A percentile compares a stretch with the other conserved stretches of the same genome.
These are phyloP conservation scores for Tylopilus balloui DNA, from an alignment of 768 basidiomycete species.

Conservation along the genomic window DNA sequence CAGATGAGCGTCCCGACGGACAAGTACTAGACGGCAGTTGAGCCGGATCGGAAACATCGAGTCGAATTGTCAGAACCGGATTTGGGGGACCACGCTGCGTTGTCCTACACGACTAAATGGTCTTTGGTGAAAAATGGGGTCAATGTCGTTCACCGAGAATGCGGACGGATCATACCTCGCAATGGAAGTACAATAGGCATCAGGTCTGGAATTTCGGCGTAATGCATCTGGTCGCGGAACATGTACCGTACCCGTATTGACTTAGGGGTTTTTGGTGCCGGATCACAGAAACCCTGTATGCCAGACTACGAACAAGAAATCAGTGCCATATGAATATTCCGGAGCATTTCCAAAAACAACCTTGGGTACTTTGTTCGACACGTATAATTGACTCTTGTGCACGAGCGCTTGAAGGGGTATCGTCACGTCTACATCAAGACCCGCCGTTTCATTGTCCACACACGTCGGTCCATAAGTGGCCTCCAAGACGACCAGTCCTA, in stretches of 20 bases:
- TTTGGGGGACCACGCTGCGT: not conserved
- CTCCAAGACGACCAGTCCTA: conserved; percentile 73
- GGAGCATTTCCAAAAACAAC: conserved; percentile 32
- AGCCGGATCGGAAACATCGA: conserved; percentile 4
- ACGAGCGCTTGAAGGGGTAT: conserved; percentile 80
- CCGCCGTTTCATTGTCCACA: conserved; percentile 45
- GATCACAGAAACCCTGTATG: conserved; percentile 87
- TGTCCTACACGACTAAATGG: conserved; percentile 26
- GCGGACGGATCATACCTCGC: conserved; percentile 49
- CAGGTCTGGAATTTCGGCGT: conserved; percentile 72
- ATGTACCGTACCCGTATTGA: conserved; percentile 66
- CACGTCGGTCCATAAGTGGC: conserved; percentile 66
- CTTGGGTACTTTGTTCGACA: conserved; percentile 74
- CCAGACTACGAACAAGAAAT: conserved; percentile 43
- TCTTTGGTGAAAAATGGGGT: conserved; percentile 19
- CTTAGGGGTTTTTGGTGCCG: conserved; percentile 70
- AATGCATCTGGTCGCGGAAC: conserved; percentile 71
- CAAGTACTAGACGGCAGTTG: not conserved
- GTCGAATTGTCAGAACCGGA: conserved; percentile 3
- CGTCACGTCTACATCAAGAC: conserved; percentile 70
- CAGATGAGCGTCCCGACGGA: conserved; percentile 7
- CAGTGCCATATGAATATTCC: conserved; percentile 1
- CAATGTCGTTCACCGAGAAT: not conserved
- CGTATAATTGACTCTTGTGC: conserved; percentile 69
- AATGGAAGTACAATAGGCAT: conserved; percentile 68